Base-by-base conservation (phyloP, 2,329 filamentous ascomycete genomes). In the Allantophomopsis cytisporea region DNA sequence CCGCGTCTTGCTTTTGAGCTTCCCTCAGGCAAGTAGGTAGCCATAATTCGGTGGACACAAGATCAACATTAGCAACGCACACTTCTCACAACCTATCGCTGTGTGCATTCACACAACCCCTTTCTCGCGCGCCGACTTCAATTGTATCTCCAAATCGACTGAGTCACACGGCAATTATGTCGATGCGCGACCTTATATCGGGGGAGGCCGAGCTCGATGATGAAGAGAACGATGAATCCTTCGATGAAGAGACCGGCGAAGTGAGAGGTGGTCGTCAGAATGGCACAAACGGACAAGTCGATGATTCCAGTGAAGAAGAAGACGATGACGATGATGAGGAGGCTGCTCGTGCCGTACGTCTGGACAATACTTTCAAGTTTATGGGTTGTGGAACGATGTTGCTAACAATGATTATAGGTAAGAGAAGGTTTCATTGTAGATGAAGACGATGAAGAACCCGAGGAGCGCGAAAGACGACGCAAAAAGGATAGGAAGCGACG, bases 361-460 rank as follows among this genome's bases (percentile, higher is more conserved):
- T 23, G 39, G 15, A 31, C 23, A 16, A 14, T 50, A 37, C 41
- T 35, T 21, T 3, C 12, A 7, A 18, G 7, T 14, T 34, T 32
- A 15, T n/a, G 31, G 4, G 4, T 4, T 8, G 32, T 4, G 6
- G 14, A 15, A 18, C 32, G 16, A 34, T 11, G 11, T 50, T 39
- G 49, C 44, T 52, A 12, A 53, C 38, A 17, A 15, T 28, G 13
- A 23, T 31, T 10, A 10, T 17, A 94, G 87, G 74, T 94, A 47
- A 83, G 83, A 39, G 87, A 94, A 65, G 89, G 88, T 18, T 98
- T 96, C 63, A 95, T 98, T 48, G 86, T 94, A 46, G 88, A 94
- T 54, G 87, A 89, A 45, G 82, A 86, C 50, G 81, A 86, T 40
- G 82, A 84, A 43, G 82, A 81, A 36, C 73, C 79, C 37, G 77